Percentiles rank a stretch among this genome's conserved stretches.
These are phyloP conservation scores for Paraurostyla sp. DNA, from an alignment of 73 alveolate genomes.

Conservation along the genomic window DNA sequence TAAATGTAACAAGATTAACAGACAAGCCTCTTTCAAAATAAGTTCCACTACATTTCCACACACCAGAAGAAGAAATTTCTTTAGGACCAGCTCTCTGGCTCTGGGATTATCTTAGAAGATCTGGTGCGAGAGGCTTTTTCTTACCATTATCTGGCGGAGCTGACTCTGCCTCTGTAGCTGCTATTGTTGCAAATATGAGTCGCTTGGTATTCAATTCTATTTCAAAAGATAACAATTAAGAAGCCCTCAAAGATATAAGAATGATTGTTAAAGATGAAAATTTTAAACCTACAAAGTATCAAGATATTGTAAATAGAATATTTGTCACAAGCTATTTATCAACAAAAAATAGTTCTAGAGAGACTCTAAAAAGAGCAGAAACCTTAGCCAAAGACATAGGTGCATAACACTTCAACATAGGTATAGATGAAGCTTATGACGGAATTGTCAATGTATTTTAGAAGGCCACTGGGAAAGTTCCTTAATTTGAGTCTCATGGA, in stretches of 20 bases:
- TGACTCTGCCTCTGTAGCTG: conserved; percentile 92
- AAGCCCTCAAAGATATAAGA: conserved; percentile 60
- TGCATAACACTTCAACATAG: conserved; percentile 81
- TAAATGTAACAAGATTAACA: conserved; percentile 50
- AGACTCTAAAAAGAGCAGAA: conserved; percentile 84
- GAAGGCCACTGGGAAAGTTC: conserved; percentile 75
- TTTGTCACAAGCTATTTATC: conserved; percentile 84
- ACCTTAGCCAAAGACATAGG: conserved; percentile 89
- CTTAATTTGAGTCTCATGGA: conserved; percentile 77
- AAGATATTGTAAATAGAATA: conserved; percentile 80
- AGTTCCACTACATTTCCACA: conserved; percentile 42
- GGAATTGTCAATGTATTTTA: conserved; percentile 63
- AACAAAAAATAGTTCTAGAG: conserved; percentile 74
- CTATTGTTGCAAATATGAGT: conserved; percentile 79
- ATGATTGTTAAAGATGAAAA: conserved; percentile 68
- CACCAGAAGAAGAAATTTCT: conserved; percentile 89
- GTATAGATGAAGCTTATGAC: conserved; percentile 73
- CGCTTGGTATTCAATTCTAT: conserved; percentile 56
- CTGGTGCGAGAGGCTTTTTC: conserved; percentile 96
- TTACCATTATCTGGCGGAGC: conserved; percentile 97
- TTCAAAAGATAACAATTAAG: conserved; percentile 8
- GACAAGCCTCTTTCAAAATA: conserved; percentile 28
- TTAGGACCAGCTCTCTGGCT: conserved; percentile 93
- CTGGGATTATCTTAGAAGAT: conserved; percentile 97
- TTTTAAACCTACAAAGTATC: conserved; percentile 74